Conservation (phyloP, 768 basidiomycete species). For the Podaxis rugospora region DNA sequence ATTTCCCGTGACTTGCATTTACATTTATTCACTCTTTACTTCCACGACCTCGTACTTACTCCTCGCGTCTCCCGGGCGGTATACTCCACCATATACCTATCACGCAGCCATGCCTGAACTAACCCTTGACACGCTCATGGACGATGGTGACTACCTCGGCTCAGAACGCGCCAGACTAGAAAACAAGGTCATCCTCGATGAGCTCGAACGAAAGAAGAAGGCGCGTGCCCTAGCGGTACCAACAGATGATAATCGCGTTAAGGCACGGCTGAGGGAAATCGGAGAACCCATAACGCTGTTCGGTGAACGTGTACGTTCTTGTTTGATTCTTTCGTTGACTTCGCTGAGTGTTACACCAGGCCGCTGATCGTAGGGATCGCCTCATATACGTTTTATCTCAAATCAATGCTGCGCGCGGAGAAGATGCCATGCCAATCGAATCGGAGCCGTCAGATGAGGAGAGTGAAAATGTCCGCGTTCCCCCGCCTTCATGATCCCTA, state of each 20-base stretch:
- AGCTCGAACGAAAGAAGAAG: conserved; percentile 97
- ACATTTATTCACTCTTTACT: neutral
- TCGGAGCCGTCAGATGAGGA: conserved; percentile 74
- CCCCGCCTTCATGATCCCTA: neutral
- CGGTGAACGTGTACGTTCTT: conserved; percentile 85
- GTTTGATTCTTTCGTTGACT: conserved; percentile 6
- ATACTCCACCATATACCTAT: neutral
- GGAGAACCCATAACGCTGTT: conserved; percentile 98
- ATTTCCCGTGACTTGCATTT: conserved; percentile 5
- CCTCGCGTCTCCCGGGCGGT: neutral
- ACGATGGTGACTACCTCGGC: conserved; percentile 74
- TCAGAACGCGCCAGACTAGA: conserved; percentile 73
- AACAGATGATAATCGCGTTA: conserved; percentile 93
- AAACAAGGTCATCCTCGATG: conserved; percentile 86
- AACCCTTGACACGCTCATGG: conserved; percentile 69
- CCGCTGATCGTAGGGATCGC: conserved; percentile 93
- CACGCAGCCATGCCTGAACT: conserved; percentile 57
- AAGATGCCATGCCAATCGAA: conserved; percentile 72
- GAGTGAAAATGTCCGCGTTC: conserved; percentile 30
- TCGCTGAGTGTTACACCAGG: conserved; percentile 41
- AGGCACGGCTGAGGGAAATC: conserved; percentile 83
- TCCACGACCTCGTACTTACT: neutral
- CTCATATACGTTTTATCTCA: conserved; percentile 92
- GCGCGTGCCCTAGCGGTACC: conserved; percentile 92
- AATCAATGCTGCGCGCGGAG: conserved; percentile 85